Conservation (phyloP, 805 yeast species). For the Ogataea wickerhamii region DNA sequence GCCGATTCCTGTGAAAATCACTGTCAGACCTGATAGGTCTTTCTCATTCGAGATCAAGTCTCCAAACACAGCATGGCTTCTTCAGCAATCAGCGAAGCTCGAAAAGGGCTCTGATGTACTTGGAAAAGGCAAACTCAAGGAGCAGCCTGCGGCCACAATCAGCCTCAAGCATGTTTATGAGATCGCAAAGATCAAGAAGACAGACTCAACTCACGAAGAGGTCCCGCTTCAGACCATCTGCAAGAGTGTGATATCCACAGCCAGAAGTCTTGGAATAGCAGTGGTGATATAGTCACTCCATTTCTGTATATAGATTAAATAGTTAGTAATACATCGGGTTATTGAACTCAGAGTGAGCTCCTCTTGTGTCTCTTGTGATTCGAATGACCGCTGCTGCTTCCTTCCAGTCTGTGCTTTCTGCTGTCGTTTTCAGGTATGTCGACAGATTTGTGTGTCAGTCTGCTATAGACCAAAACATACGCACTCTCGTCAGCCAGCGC, state of each 20-base stretch:
- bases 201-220: conserved; percentile 72
- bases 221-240: conserved; percentile 71
- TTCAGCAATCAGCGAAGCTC: conserved; percentile 76
- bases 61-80: conserved; percentile 87
- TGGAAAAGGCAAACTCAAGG: conserved; percentile 54
- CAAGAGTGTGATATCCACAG: conserved; percentile 81
- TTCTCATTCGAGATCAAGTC: conserved; percentile 83
- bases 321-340: no score
- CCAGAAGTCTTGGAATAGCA: conserved; percentile 82
- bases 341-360: neutral
- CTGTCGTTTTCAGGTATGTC: conserved; percentile 2
- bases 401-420: conserved; percentile 16
- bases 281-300: conserved; percentile 35
- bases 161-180: conserved; percentile 90
- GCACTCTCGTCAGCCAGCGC: conserved; percentile 86
- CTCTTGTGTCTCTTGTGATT: conserved; percentile 1
- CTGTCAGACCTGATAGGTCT: conserved; percentile 88
- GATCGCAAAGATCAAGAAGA: conserved; percentile 89
- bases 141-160: conserved; percentile 34
- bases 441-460: conserved; percentile 56
- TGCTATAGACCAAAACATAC: conserved; percentile 81
- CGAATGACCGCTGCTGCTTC: neutral
- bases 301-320: conserved; percentile 8
- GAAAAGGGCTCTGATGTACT: conserved; percentile 74
- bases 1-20: conserved; percentile 83